Percentiles rank a stretch among this genome's conserved stretches.
These are phyloP conservation scores for Diplodia corticola DNA, from an alignment of 2,329 filamentous ascomycete genomes.

Conservation along the genomic window DNA sequence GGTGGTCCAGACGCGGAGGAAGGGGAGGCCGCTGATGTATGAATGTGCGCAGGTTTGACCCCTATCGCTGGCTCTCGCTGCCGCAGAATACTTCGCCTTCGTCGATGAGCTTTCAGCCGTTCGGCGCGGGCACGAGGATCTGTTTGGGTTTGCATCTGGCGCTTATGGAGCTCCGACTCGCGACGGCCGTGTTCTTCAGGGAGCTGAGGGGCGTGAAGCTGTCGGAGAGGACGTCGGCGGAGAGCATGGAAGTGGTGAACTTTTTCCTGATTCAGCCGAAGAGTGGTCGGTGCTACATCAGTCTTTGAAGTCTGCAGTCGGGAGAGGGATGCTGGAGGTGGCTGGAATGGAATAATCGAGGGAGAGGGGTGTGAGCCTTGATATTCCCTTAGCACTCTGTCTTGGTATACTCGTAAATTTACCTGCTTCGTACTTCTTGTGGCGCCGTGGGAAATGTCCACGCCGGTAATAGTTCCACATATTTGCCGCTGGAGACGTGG, in stretches of 20 bases:
- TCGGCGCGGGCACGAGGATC: conserved; percentile 67
- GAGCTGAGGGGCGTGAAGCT: conserved; percentile 39
- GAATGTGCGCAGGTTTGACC: conserved; percentile 33
- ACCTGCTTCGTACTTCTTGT: no score
- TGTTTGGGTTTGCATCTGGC: conserved; percentile 71
- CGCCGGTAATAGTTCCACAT: no score
- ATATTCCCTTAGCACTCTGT: no score
- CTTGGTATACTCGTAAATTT: no score
- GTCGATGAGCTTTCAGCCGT: conserved; percentile 62
- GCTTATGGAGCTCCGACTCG: conserved; percentile 56
- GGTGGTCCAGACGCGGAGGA: neutral
- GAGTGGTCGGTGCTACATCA: conserved; percentile 39
- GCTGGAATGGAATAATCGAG: no score
- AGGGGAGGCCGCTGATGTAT: neutral
- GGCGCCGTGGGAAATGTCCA: no score
- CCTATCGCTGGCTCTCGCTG: conserved; percentile 34
- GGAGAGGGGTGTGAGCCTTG: no score
- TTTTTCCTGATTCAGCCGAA: conserved; percentile 49
- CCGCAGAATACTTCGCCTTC: conserved; percentile 28
- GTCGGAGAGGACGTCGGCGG: conserved; percentile 35
- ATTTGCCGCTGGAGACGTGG: no score
- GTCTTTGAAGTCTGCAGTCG: neutral
- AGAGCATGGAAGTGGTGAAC: conserved; percentile 47
- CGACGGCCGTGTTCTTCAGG: conserved; percentile 54
- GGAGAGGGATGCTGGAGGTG: no score